Base-by-base conservation (phyloP, 441 rosid species). In the Croton laevigatus region DNA sequence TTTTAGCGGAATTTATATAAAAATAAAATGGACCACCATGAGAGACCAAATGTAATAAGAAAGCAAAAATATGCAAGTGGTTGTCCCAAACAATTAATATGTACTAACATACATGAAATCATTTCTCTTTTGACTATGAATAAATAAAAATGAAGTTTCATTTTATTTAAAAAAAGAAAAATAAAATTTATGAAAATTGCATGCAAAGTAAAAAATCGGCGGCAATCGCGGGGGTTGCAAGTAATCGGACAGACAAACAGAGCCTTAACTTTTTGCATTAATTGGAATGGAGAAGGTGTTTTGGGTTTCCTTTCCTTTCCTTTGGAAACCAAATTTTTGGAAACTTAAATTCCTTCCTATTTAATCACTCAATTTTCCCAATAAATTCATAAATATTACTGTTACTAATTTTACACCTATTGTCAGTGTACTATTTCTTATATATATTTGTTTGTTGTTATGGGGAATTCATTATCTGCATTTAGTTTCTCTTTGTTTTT, bases 171-270 rank as follows among this genome's bases (percentile, higher is more conserved):
- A 48, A 42, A 61, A 66, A 7, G 1, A 32, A 49, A 36, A 65
- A 4, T 3, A 5, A 59, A 5, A 40, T 7, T 1, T 1, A 9
- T 12, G 23, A 6, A 14, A 48, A 17, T 27, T 27, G 32, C 32
- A 27, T 2, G 36, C 37, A 38, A 16, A 59, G 58, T 8, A 22
- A 12, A 10, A 49, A 75, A 62, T 69, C 79, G 55, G 84, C 84
- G 65, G 10, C 78, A 51, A 64, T 75, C 38, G 57, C 74, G 80
- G 84, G 80, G 40, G 80, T 48, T 64, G 74, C 62, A 42, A 34
- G 62, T 23, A 36, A 32, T 12, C 54, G 67, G 66, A 72, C 57
- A 54, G 60, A 66, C 72, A 55, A 59, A 51, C 10, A 19, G n/a
- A 9, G n/a, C 42, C 42, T 49, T 1, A 6, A 32, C 77, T 71